phyloP scores from a whole-genome alignment of 306 rosid genomes.

The Rubus idaeus region DNA sequence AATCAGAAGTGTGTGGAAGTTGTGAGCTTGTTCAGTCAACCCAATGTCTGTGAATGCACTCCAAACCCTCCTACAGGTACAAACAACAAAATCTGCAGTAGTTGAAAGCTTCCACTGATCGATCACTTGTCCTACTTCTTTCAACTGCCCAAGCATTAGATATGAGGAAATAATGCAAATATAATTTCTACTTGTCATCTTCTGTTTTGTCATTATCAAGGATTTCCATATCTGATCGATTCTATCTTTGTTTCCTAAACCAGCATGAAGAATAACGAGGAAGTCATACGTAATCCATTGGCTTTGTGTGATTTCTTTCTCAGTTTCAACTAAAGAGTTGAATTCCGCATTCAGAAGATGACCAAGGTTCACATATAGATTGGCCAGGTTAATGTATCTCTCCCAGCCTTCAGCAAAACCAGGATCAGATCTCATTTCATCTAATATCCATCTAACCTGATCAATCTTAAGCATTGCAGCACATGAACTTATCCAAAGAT shows the following conservation, averaged over 20 bases:
- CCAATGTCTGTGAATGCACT: conserved; percentile 61
- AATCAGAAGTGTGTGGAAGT: conserved; percentile 49
- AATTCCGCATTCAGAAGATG: conserved; percentile 54
- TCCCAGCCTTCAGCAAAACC: conserved; percentile 63
- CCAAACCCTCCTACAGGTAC: conserved; percentile 56
- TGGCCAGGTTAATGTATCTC: conserved; percentile 62
- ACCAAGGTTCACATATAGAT: conserved; percentile 50
- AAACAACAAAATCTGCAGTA: conserved; percentile 50
- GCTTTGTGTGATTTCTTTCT: conserved; percentile 64
- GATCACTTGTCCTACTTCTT: conserved; percentile 69
- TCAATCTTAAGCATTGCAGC: conserved; percentile 68
- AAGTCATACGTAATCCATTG: conserved; percentile 93
- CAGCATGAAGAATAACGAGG: conserved; percentile 76
- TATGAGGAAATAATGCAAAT: conserved; percentile 71
- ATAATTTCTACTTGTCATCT: conserved; percentile 81
- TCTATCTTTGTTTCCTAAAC: conserved; percentile 68
- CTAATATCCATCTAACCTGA: conserved; percentile 61
- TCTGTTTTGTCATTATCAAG: conserved; percentile 72
- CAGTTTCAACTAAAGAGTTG: conserved; percentile 59
- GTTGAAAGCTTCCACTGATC: conserved; percentile 86
- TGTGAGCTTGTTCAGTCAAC: conserved; percentile 45
- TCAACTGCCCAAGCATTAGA: conserved; percentile 64
- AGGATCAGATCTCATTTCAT: conserved; percentile 59
- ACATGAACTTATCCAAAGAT: conserved; percentile 86
- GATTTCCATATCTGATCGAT: conserved; percentile 88